Evolutionary conservation across 306 rosid genomes (phyloP).

Genomic region (Gastrolobium villosum): DNA sequence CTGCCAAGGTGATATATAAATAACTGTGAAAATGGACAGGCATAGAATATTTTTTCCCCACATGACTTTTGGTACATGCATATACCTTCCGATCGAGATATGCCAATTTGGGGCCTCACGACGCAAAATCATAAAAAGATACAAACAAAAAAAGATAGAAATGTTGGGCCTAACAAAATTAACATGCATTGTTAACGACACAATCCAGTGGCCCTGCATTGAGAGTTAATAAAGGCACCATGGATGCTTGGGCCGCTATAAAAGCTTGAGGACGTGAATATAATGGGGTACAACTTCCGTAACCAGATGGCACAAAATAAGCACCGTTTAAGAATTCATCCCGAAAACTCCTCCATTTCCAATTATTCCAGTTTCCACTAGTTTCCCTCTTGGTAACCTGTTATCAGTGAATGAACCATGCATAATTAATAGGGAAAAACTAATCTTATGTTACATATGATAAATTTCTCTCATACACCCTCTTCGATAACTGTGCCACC

Average conservation of each 20-base stretch:
- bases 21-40: neutral
- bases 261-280: slow-evolving; percentile 67
- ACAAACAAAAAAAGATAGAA: neutral
- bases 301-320: slow-evolving; percentile 84
- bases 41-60: neutral
- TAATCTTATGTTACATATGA: too few relatives aligned
- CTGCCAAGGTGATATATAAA: neutral
- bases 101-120: neutral
- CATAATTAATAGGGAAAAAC: neutral
- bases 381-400: slow-evolving; percentile 86
- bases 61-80: neutral
- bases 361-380: slow-evolving; percentile 59
- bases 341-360: slow-evolving; percentile 82
- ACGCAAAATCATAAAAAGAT: neutral
- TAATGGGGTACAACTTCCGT: slow-evolving; percentile 78
- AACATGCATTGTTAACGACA: slow-evolving; percentile 63
- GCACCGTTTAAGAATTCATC: slow-evolving; percentile 87
- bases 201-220: slow-evolving; percentile 76
- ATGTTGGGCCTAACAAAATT: slow-evolving; percentile 2
- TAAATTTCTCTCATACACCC: too few relatives aligned
- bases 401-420: slow-evolving; percentile 13
- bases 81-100: neutral
- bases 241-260: slow-evolving; percentile 53
- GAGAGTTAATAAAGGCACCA: slow-evolving; percentile 74
- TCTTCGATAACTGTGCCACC: too few relatives aligned